These are phyloP conservation scores for Aspergillus haitiensis DNA, from an alignment of 495 filamentous ascomycete species.

Conservation along the genomic window DNA sequence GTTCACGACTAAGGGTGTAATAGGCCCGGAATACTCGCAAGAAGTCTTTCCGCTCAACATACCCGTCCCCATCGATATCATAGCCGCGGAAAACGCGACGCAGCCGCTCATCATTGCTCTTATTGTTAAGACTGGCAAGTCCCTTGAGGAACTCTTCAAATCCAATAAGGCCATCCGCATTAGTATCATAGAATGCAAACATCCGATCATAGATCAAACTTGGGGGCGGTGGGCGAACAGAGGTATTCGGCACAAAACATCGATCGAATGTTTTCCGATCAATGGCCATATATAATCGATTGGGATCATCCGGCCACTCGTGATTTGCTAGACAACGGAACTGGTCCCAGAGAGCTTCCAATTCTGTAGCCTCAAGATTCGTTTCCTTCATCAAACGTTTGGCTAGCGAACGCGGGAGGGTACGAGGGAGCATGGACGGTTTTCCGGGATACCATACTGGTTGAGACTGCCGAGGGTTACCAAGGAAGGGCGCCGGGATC, in stretches of 20 bases:
- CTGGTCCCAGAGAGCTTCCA: conserved; percentile 94
- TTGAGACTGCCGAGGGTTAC: conserved; percentile 65
- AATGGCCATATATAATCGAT: conserved; percentile 76
- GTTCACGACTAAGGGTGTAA: conserved; percentile 80
- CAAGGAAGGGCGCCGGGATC: conserved; percentile 68
- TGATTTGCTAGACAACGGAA: conserved; percentile 88
- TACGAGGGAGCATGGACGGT: conserved; percentile 63
- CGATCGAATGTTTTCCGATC: conserved; percentile 87
- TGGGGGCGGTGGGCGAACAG: conserved; percentile 71
- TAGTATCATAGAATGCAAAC: conserved; percentile 94
- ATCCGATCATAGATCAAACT: conserved; percentile 93
- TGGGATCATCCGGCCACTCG: conserved; percentile 81
- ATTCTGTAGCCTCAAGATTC: conserved; percentile 74
- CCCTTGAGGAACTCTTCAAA: conserved; percentile 89
- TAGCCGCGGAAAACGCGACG: conserved; percentile 82
- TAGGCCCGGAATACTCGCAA: conserved; percentile 87
- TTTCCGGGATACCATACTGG: conserved; percentile 91
- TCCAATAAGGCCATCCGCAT: conserved; percentile 85
- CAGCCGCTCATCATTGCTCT: conserved; percentile 62
- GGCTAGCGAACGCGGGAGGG: conserved; percentile 61
- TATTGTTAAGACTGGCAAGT: conserved; percentile 76
- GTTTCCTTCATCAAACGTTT: conserved; percentile 68
- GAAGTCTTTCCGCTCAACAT: conserved; percentile 83
- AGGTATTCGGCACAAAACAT: conserved; percentile 79
- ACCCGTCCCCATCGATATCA: conserved; percentile 89